phyloP scores from a whole-genome alignment of 257 asterid species.

The Lycium barbarum region DNA sequence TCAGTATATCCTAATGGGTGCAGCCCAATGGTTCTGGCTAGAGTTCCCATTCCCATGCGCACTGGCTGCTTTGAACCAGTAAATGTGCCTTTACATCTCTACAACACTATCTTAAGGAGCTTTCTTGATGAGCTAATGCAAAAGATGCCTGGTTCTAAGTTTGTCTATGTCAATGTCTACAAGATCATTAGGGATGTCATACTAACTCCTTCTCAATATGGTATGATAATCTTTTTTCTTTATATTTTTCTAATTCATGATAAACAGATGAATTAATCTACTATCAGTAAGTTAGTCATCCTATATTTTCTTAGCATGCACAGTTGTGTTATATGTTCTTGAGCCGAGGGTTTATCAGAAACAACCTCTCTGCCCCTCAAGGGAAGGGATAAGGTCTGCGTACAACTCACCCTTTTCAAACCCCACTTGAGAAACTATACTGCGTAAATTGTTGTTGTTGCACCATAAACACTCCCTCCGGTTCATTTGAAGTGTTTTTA shows the following conservation, averaged over 20 bases:
- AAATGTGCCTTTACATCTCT: slow-evolving; percentile 55
- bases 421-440: no score
- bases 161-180: slow-evolving; percentile 64
- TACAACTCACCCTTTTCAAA: no score
- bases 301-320: not conserved
- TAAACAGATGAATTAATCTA: not conserved
- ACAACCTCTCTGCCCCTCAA: no score
- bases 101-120: slow-evolving; percentile 54
- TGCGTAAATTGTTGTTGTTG: no score
- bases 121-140: slow-evolving; percentile 53
- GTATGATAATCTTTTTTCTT: slow-evolving; percentile 31
- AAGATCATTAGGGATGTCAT: slow-evolving; percentile 61
- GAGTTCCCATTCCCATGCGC: slow-evolving; percentile 34
- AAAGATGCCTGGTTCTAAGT: slow-evolving; percentile 61
- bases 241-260: no score
- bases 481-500: no score
- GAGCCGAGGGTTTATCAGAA: no score
- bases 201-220: slow-evolving; percentile 49
- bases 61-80: slow-evolving; percentile 46
- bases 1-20: slow-evolving; percentile 79
- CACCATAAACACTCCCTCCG: no score
- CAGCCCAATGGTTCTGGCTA: slow-evolving; percentile 54
- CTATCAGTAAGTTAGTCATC: not conserved
- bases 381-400: no score
- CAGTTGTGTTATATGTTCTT: no score